These are phyloP conservation scores for Calamus simplicifolius DNA, from an alignment of 176 grass and related monocot species.

Conservation along the genomic window DNA sequence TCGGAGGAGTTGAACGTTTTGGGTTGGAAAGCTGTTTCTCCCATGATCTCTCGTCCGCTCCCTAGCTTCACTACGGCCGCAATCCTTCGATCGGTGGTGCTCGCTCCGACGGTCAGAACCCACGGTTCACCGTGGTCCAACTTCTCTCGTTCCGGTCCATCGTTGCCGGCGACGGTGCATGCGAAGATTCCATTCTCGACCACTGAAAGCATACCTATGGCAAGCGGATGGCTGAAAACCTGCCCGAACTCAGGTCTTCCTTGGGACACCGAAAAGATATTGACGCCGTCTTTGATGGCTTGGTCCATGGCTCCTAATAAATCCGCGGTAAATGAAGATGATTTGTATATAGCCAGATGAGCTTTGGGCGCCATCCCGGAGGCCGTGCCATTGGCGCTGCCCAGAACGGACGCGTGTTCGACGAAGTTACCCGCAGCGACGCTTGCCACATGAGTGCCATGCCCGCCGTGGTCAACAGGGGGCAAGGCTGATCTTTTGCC, in stretches of 20 bases:
- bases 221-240: background rate
- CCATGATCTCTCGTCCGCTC: background rate
- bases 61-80: background rate
- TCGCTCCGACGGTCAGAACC: background rate
- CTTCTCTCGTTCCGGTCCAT: background rate
- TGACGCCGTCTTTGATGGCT: too few species aligned
- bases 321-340: too few species aligned
- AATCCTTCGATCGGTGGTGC: background rate
- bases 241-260: conserved; percentile 1
- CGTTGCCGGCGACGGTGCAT: background rate
- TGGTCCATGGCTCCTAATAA: too few species aligned
- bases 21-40: conserved; percentile 1
- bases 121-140: background rate
- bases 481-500: too few species aligned
- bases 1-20: background rate
- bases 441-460: too few species aligned
- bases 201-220: background rate
- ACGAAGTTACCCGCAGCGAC: too few species aligned
- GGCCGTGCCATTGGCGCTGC: too few species aligned
- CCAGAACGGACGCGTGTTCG: too few species aligned
- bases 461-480: too few species aligned
- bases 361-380: too few species aligned
- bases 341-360: too few species aligned
- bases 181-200: background rate
- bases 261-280: too few species aligned